Conservation (phyloP, 441 rosid genomes). For the Adansonia rubrostipa region DNA sequence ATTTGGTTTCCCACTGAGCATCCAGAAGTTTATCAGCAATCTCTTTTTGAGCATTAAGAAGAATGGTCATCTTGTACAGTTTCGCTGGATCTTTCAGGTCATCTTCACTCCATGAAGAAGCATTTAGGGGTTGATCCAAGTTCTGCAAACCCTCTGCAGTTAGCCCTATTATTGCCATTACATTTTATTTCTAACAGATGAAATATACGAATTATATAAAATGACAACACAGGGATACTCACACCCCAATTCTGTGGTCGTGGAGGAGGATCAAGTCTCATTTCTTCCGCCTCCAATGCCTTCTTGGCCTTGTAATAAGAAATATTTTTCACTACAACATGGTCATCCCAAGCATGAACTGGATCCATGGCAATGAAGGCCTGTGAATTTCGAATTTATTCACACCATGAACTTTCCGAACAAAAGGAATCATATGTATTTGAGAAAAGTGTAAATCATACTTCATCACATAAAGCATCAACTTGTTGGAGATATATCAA, state of each 20-base stretch:
- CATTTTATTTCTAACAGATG: background rate
- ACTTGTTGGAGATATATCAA: background rate
- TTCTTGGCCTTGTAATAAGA: constrained; percentile 86
- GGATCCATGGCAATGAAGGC: constrained; percentile 84
- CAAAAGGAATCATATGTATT: background rate
- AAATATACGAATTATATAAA: constrained; percentile 3
- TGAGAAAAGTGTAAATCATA: background rate
- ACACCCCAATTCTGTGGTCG: constrained; percentile 95
- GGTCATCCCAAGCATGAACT: constrained; percentile 79
- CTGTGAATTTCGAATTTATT: constrained; percentile 43
- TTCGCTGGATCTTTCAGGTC: constrained; percentile 78
- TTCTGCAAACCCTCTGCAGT: constrained; percentile 51
- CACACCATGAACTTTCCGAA: constrained; percentile 3
- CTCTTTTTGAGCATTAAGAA: constrained; percentile 91
- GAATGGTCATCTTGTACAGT: constrained; percentile 85
- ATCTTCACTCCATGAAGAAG: constrained; percentile 85
- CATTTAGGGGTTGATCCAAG: constrained; percentile 75
- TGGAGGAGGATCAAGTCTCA: constrained; percentile 74
- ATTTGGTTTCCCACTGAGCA: constrained; percentile 83
- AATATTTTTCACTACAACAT: constrained; percentile 72
- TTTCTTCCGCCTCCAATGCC: constrained; percentile 75
- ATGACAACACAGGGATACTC: constrained; percentile 35
- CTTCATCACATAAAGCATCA: background rate
- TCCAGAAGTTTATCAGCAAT: constrained; percentile 82
- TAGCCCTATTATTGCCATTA: constrained; percentile 28